Evolutionary conservation across 352 stramenopile species (phyloP), one percentile per base, ranked within the genome.

Genomic region (Pythium vanterpoolii): DNA sequence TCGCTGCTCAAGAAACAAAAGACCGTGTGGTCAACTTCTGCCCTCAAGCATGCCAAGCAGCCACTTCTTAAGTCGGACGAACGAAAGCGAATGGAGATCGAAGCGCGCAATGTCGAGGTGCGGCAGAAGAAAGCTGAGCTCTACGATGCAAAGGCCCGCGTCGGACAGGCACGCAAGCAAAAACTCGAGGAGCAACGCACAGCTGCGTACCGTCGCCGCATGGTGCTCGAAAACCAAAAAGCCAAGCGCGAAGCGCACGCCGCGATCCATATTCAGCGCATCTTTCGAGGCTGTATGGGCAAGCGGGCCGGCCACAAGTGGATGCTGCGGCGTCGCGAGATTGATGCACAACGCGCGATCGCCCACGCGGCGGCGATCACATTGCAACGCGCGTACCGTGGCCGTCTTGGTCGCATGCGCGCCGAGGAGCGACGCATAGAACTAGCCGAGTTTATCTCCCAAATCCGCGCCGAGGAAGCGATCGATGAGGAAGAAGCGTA

Each of bases 391-490:
- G 78, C 86, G 8, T 97, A 89, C 55, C 76, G 93, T 9, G 93
- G 93, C 6, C 89, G 91, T 18, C 72, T 91, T 23, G 92, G 86
- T 2, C 78, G 93, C 27, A 70, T 91, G 18, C 70, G 74, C n/a
- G 89, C 93, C 8, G 85, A 92, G 46, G 83, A 95, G 27, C 61
- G 79, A 24, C 77, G 93, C 34, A 77, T 89, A n/a, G 91, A 98
- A 56, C 83, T 98, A 56, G 91, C 89, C 21, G 86, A 98, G 68
- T 98, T 98, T 62, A 96, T 98, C 49, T 88, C 89, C 24, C 77
- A 94, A 34, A 82, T 98, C 40, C 83, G 93, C 24, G 81, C 86
- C 10, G 86, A 97, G 48, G 93, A 98, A 58, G 88, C 89, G 19
- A 86, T 90, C 34, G 82, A 89, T 11, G 93, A 98, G 51, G 91